Percentiles rank a stretch among this genome's conserved stretches.
Conservation (phyloP, 345 rosid genomes). For the Dipteronia dyeriana region DNA sequence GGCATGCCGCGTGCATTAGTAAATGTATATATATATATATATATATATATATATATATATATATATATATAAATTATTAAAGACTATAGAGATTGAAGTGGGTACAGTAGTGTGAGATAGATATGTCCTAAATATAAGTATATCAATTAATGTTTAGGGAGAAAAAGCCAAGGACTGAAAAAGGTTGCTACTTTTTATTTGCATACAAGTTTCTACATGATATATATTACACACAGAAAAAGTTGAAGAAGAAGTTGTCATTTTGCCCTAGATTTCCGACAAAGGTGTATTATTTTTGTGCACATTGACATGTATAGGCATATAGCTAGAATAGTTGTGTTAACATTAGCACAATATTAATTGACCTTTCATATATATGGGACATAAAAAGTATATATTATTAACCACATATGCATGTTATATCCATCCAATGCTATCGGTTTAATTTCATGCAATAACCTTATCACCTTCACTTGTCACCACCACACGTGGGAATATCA, state of each 20-base stretch:
- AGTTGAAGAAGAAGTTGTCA: conserved; percentile 31
- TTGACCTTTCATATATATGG: conserved; percentile 20
- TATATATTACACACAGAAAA: conserved; percentile 23
- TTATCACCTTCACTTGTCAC: conserved; percentile 14
- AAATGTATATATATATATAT: not conserved
- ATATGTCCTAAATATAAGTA: not conserved
- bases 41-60: not conserved
- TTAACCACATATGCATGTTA: conserved; percentile 19
- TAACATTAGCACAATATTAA: conserved; percentile 7
- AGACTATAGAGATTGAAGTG: not conserved
- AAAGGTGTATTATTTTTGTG: conserved; percentile 20
- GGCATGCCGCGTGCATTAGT: not conserved
- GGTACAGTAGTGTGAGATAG: not conserved
- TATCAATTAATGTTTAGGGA: not conserved
- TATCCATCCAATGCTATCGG: not conserved
- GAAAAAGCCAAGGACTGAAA: conserved; percentile 7
- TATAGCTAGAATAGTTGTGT: not conserved
- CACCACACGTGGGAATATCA: conserved; percentile 8
- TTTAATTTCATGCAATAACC: conserved; percentile 3
- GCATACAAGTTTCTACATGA: conserved; percentile 13
- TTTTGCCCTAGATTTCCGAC: conserved; percentile 44
- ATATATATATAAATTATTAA: too few relatives aligned
- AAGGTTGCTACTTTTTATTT: conserved; percentile 7
- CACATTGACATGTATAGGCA: not conserved
- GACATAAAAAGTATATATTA: conserved; percentile 11